phyloP scores from a whole-genome alignment of 305 asterid species.

The Ajuga reptans region DNA sequence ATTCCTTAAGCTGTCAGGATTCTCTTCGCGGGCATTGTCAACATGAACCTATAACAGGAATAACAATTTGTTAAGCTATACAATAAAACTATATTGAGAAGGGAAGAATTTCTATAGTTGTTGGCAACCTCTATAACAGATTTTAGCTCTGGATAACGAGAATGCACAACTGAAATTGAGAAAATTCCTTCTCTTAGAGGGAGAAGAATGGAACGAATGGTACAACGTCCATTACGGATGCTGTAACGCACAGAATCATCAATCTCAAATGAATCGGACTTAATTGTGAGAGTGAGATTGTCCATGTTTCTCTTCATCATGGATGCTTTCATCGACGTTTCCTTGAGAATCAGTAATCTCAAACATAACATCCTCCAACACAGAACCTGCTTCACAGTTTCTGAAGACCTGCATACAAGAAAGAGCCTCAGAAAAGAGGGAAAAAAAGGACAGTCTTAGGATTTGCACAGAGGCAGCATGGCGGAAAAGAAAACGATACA shows the following conservation, averaged over 20 bases:
- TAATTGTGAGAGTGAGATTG: constrained; percentile 39
- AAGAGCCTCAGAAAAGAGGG: background rate
- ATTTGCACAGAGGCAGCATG: background rate
- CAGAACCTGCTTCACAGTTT: constrained; percentile 42
- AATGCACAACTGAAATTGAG: constrained; percentile 44
- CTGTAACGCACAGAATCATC: constrained; percentile 41
- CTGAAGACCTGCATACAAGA: constrained; percentile 37
- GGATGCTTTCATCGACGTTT: constrained; percentile 44
- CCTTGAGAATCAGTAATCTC: constrained; percentile 47
- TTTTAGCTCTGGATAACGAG: constrained; percentile 43
- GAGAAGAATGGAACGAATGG: constrained; percentile 44
- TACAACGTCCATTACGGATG: constrained; percentile 47
- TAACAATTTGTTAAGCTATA: background rate
- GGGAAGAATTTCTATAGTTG: constrained; percentile 8
- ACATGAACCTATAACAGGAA: constrained; percentile 39
- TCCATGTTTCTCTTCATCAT: constrained; percentile 41
- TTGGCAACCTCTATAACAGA: constrained; percentile 41
- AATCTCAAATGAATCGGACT: constrained; percentile 31
- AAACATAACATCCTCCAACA: constrained; percentile 41
- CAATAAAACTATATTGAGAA: background rate
- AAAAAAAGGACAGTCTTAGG: no score
- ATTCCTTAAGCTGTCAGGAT: background rate
- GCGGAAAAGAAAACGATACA: background rate
- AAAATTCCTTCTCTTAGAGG: constrained; percentile 42
- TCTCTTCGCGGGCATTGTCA: constrained; percentile 8